A percentile compares a stretch with the other conserved stretches of the same genome.
These are phyloP conservation scores for Arthrobotrys sphaeroides DNA, from an alignment of 2,329 filamentous ascomycete species.

Conservation along the genomic window DNA sequence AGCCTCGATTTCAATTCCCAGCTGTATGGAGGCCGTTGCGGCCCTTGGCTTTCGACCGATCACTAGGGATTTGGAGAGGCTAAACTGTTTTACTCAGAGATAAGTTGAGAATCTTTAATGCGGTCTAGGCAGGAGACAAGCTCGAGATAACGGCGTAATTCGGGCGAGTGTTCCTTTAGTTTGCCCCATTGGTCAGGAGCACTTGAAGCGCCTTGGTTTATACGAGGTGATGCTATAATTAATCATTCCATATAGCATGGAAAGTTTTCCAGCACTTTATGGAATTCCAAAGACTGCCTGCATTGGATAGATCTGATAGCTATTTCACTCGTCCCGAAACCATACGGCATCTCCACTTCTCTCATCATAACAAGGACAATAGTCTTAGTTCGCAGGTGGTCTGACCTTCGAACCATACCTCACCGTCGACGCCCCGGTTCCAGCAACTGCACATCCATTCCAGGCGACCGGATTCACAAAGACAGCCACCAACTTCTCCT, in stretches of 20 bases:
- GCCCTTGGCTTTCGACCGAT: slow-evolving; percentile 6
- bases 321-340: background rate
- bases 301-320: background rate
- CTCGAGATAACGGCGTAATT: slow-evolving; percentile 7
- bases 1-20: slow-evolving; percentile 14
- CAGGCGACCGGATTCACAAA: background rate
- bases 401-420: background rate
- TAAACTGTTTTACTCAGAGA: slow-evolving; percentile 11
- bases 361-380: background rate
- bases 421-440: background rate
- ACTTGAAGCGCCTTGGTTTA: background rate
- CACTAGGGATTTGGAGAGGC: background rate
- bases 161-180: background rate
- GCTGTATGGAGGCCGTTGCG: slow-evolving; percentile 34
- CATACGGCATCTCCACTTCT: background rate
- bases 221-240: background rate
- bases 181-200: background rate
- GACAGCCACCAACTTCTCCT: slow-evolving; percentile 8
- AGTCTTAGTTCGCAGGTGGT: slow-evolving; percentile 1
- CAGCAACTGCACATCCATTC: slow-evolving; percentile 16
- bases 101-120: background rate
- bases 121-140: background rate
- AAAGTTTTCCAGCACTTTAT: background rate
- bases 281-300: background rate
- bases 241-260: background rate